A percentile compares a stretch with the other conserved stretches of the same genome.
phyloP scores from a whole-genome alignment of 495 filamentous ascomycete species.

The Cryomyces minteri region DNA sequence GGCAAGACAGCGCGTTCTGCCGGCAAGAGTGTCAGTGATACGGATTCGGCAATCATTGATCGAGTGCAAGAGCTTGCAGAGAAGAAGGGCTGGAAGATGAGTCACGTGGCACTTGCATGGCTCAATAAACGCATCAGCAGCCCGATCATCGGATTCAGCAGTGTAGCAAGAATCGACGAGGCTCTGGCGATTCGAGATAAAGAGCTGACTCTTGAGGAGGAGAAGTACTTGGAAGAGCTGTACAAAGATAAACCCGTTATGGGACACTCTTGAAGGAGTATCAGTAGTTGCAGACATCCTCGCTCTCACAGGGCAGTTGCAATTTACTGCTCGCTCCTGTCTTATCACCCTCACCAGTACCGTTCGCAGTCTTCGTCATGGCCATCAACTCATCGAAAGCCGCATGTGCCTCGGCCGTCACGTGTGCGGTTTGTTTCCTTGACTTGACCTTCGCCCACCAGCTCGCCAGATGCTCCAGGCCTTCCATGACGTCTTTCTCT shows the following conservation, averaged over 20 bases:
- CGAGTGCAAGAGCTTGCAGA: constrained; percentile 7
- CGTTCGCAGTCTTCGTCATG: too few relatives aligned
- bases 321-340: too few relatives aligned
- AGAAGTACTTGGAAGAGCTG: background rate
- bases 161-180: background rate
- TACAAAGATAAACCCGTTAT: background rate
- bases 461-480: too few relatives aligned
- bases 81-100: constrained; percentile 6
- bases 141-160: background rate
- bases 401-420: too few relatives aligned
- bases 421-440: too few relatives aligned
- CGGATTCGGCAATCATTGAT: constrained; percentile 3
- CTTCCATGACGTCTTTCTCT: too few relatives aligned
- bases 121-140: background rate
- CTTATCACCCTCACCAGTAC: too few relatives aligned
- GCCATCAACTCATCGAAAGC: too few relatives aligned
- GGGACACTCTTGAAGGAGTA: too few relatives aligned
- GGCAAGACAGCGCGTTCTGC: background rate
- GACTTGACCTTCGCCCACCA: too few relatives aligned
- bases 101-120: constrained; percentile 5
- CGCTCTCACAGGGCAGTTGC: too few relatives aligned
- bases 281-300: too few relatives aligned
- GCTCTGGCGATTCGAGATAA: background rate
- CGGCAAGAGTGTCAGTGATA: background rate
- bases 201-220: background rate